Conservation (phyloP, 352 stramenopile species). For the Phytopythium cucurbitacearum region DNA sequence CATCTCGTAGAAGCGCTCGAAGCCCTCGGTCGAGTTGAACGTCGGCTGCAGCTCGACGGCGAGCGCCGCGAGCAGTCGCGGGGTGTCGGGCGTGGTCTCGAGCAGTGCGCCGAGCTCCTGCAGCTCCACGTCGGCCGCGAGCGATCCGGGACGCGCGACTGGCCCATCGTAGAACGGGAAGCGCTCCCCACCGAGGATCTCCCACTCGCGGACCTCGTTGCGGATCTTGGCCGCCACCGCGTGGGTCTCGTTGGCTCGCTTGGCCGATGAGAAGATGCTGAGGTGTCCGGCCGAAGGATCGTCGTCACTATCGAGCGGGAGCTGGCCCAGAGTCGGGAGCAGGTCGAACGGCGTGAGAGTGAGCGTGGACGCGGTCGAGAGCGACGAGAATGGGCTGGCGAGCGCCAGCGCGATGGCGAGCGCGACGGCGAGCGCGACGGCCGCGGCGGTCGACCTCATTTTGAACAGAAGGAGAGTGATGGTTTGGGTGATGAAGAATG, state of each 20-base stretch:
- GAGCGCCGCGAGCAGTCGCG: conserved; percentile 15
- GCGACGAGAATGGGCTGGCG: too few species aligned
- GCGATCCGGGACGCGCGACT: conserved; percentile 17
- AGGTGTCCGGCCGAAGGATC: neutral
- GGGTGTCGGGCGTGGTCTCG: conserved; percentile 15
- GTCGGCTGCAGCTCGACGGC: conserved; percentile 11
- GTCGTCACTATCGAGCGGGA: too few species aligned
- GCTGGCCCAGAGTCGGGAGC: too few species aligned
- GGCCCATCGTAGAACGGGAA: conserved; percentile 30
- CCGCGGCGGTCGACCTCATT: too few species aligned
- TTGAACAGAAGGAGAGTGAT: too few species aligned
- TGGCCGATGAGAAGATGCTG: conserved; percentile 11
- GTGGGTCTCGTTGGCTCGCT: conserved; percentile 12
- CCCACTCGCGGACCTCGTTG: conserved; percentile 21
- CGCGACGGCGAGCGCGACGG: too few species aligned
- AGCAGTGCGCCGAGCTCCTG: conserved; percentile 16
- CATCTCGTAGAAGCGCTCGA: conserved; percentile 25
- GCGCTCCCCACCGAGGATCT: conserved; percentile 10
- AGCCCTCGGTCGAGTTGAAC: conserved; percentile 15
- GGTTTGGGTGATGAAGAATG: too few species aligned
- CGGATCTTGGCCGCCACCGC: conserved; percentile 14
- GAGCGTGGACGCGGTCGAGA: too few species aligned
- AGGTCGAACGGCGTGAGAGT: too few species aligned
- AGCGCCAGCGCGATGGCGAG: too few species aligned
- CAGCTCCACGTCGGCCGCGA: conserved; percentile 17